These are phyloP conservation scores for Candida adriatica DNA, from an alignment of 805 yeast species.

Conservation along the genomic window DNA sequence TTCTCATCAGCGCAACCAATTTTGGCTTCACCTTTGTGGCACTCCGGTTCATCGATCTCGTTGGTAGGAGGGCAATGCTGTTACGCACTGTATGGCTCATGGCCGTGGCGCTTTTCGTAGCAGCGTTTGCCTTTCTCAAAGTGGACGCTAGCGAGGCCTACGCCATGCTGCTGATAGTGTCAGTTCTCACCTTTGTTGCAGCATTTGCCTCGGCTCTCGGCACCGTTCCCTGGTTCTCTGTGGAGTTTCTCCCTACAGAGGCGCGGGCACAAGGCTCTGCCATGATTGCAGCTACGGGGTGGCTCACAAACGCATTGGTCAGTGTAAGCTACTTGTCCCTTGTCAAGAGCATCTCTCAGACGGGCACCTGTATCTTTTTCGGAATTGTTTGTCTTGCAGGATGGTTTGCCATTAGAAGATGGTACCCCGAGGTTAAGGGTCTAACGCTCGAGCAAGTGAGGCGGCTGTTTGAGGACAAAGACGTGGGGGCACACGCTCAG, in stretches of 20 bases:
- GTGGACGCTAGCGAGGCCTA: constrained; percentile 2
- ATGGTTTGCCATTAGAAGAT: constrained; percentile 33
- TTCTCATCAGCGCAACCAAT: constrained; percentile 47
- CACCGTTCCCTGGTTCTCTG: constrained; percentile 38
- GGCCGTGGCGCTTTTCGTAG: constrained; percentile 28
- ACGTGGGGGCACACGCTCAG: no score
- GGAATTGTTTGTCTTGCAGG: constrained; percentile 26
- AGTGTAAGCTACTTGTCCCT: constrained; percentile 31
- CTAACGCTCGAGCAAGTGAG: constrained; percentile 36
- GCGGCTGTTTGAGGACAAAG: constrained; percentile 31
- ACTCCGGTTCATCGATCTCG: constrained; percentile 39
- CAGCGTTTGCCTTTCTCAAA: constrained; percentile 25
- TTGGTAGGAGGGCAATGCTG: constrained; percentile 42
- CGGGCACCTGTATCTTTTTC: constrained; percentile 29
- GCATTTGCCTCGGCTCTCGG: constrained; percentile 38
- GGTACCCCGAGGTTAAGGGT: constrained; percentile 41
- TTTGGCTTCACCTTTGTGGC: constrained; percentile 50
- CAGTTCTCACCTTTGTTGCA: constrained; percentile 33
- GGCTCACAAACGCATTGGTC: constrained; percentile 33
- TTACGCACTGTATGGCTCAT: constrained; percentile 35
- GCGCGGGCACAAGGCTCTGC: constrained; percentile 37
- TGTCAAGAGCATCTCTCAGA: constrained; percentile 24
- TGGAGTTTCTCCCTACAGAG: constrained; percentile 37
- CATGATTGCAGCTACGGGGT: constrained; percentile 34
- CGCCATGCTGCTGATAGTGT: constrained; percentile 21